These are phyloP conservation scores for Beauveria sp. DNA, from an alignment of 2,329 filamentous ascomycete genomes.

Conservation along the genomic window DNA sequence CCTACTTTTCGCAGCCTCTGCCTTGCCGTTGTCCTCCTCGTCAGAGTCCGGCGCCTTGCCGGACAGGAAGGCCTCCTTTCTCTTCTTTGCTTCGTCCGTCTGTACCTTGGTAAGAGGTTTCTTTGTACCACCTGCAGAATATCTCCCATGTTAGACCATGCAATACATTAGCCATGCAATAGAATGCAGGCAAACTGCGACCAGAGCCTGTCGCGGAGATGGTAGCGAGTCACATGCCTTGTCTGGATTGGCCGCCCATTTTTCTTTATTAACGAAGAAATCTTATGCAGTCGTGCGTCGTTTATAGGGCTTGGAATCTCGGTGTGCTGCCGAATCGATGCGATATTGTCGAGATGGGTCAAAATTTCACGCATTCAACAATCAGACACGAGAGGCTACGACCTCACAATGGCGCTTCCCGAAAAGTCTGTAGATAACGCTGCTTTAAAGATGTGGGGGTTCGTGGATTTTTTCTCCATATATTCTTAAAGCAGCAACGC, in stretches of 20 bases:
- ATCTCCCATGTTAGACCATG: not conserved
- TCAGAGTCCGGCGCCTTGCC: conserved; percentile 56
- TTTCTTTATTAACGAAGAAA: conserved; percentile 18
- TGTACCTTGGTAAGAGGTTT: not conserved
- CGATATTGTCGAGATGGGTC: not conserved
- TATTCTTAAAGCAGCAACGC: conserved; percentile 15
- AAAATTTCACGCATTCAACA: not conserved
- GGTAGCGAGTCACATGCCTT: conserved; percentile 39
- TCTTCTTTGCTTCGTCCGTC: not conserved
- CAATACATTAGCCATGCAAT: conserved; percentile 1
- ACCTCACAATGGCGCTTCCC: not conserved
- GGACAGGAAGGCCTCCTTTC: not conserved
- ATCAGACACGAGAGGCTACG: not conserved
- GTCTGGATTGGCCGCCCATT: conserved; percentile 60
- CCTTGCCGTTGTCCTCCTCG: conserved; percentile 75
- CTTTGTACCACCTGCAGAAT: not conserved
- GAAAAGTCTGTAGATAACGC: not conserved
- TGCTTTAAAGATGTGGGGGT: not conserved
- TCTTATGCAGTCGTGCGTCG: not conserved
- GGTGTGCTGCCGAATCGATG: not conserved
- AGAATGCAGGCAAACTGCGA: not conserved
- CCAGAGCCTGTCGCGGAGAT: not conserved
- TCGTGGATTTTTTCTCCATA: not conserved
- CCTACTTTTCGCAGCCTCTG: conserved; percentile 71
- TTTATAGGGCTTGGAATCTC: not conserved